Percentiles rank a stretch among this genome's conserved stretches.
Conservation (phyloP, 371 early-diverging fungal genomes). For the Rhizopus microsporus region DNA sequence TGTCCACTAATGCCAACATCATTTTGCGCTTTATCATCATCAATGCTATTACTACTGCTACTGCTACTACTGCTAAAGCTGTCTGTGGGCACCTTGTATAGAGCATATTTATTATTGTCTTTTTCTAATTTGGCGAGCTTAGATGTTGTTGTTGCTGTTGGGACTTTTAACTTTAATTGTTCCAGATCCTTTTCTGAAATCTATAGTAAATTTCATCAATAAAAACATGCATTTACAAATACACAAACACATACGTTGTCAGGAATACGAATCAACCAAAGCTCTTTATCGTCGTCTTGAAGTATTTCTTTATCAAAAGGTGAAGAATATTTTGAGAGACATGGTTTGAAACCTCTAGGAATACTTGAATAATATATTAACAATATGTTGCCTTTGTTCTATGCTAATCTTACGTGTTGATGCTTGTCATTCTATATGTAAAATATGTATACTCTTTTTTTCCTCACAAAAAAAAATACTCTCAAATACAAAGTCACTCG, state of each 20-base stretch:
- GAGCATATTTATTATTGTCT: constrained; percentile 25
- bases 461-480: too few relatives aligned
- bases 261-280: constrained; percentile 54
- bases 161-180: constrained; percentile 29
- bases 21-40: not conserved
- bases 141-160: constrained; percentile 2
- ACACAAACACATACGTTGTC: constrained; percentile 32
- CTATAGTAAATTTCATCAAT: constrained; percentile 22
- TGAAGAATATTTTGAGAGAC: constrained; percentile 23
- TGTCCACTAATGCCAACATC: constrained; percentile 50
- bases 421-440: too few relatives aligned
- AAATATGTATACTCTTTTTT: too few relatives aligned
- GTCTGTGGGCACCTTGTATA: constrained; percentile 36
- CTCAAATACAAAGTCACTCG: too few relatives aligned
- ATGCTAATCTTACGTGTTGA: too few relatives aligned
- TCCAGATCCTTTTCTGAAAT: constrained; percentile 32
- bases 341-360: constrained; percentile 22
- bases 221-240: not conserved
- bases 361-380: constrained; percentile 4
- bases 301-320: constrained; percentile 28
- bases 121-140: constrained; percentile 24
- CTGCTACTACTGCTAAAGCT: constrained; percentile 10
- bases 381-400: not conserved
- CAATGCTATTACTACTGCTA: constrained; percentile 3
- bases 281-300: constrained; percentile 46